These are phyloP conservation scores for Neonectria ditissima DNA, from an alignment of 2,329 filamentous ascomycete species.

Conservation along the genomic window DNA sequence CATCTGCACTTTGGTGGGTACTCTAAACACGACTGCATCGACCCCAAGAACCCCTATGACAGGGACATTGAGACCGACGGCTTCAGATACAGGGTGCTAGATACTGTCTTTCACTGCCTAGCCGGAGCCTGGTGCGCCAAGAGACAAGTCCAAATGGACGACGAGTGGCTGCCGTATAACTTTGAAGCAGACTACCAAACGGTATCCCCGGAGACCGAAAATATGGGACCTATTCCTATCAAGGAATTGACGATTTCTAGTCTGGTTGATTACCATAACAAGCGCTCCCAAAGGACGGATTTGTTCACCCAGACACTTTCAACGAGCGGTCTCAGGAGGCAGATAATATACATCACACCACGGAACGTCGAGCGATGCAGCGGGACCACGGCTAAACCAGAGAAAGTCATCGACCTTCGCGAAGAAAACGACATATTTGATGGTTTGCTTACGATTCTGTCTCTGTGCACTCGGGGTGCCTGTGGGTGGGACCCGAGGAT, in stretches of 20 bases:
- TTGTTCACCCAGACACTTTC: conserved; percentile 16
- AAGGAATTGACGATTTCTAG: conserved; percentile 22
- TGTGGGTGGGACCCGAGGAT: conserved; percentile 56
- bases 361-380: conserved; percentile 9
- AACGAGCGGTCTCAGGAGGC: conserved; percentile 5
- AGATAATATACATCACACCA: conserved; percentile 15
- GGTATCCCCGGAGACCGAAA: neutral
- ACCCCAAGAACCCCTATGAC: neutral
- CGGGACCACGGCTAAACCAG: neutral
- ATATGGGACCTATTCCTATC: conserved; percentile 9
- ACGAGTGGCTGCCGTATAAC: conserved; percentile 1
- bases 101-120: conserved; percentile 24
- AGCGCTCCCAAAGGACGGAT: conserved; percentile 9
- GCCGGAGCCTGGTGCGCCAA: conserved; percentile 14
- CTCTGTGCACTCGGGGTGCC: conserved; percentile 50
- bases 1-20: conserved; percentile 22
- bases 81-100: conserved; percentile 24
- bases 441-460: conserved; percentile 49
- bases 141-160: conserved; percentile 10
- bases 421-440: conserved; percentile 40
- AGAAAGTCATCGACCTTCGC: conserved; percentile 6
- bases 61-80: conserved; percentile 14
- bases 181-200: conserved; percentile 3
- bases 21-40: conserved; percentile 10
- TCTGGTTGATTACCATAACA: conserved; percentile 18